Base-by-base conservation (phyloP, 108 stramenopile genomes). In the Discostella stelligeroides region DNA sequence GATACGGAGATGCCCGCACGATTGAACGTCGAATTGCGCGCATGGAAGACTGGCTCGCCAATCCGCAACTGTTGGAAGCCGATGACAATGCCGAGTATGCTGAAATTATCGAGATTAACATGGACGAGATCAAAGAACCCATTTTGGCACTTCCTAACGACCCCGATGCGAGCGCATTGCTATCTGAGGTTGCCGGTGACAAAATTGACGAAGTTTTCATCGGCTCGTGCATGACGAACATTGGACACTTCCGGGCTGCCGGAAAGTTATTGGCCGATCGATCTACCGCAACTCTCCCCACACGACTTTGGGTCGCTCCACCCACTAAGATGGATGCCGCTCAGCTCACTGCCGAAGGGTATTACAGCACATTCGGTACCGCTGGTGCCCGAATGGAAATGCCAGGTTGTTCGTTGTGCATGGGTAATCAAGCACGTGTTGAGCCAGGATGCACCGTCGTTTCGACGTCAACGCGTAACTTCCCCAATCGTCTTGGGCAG, bases 341-440 rank as follows among this genome's bases (percentile, higher is more conserved):
- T n/a, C 94, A 96, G 68, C 89, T 97, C 66, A 88, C 90, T 51
- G 92, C 86, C 56, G 97, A 97, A 72, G 97, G 97, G 45, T 97
- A 97, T 86, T 97, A 97, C 85, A 86, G 88, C 72, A 97, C 87
- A 51, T 97, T 91, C 76, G 97, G 97, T 39, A 85, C 84, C 18
- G 90, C 87, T 40, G 97, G 97, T 55, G 95, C 97, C 38, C 87
- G 97, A 57, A 95, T 90, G 34, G 97, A 97, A 73, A 97, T 97
- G 97, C 97, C 97, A 12, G 97, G 97, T 50, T 97, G 97, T 85
- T 86, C 84, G 53, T 86, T 97, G 62, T 97, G 97, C 84, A 97
- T 97, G 97, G 97, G 97, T 63, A 97, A 97, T 79, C 97, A 97
- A 84, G 97, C 97, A 25, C 94, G 97, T 60, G 97, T 97, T 41